Conservation (phyloP, 306 rosid genomes). For the Gleditsia sinensis region DNA sequence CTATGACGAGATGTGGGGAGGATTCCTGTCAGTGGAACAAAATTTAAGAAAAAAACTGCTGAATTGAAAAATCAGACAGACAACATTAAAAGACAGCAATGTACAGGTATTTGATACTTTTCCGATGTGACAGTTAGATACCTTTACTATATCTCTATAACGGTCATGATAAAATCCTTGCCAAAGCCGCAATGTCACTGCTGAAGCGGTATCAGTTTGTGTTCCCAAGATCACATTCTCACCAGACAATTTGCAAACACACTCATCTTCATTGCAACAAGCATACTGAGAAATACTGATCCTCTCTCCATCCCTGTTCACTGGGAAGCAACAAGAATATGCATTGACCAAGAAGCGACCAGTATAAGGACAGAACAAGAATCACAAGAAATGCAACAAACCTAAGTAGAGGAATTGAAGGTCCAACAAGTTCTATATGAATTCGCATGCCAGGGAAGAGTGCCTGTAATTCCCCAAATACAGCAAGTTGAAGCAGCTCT, state of each 20-base stretch:
- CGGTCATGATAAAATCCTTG: conserved; percentile 85
- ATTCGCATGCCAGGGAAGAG: conserved; percentile 71
- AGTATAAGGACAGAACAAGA: conserved; percentile 11
- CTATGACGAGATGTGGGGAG: conserved; percentile 70
- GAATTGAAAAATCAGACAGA: conserved; percentile 23
- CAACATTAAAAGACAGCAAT: conserved; percentile 10
- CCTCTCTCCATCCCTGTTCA: conserved; percentile 74
- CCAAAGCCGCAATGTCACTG: conserved; percentile 67
- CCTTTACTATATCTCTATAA: conserved; percentile 65
- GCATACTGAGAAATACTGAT: conserved; percentile 56
- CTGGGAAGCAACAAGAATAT: conserved; percentile 38
- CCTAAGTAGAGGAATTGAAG: conserved; percentile 77
- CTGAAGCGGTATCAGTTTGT: conserved; percentile 34
- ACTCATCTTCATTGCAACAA: conserved; percentile 54
- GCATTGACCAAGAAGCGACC: conserved; percentile 23
- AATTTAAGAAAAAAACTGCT: too few relatives aligned
- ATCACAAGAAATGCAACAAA: conserved; percentile 38
- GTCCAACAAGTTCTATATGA: conserved; percentile 82
- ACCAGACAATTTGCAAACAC: conserved; percentile 63
- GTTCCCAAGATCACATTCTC: conserved; percentile 34
- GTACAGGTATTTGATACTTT: conserved; percentile 21
- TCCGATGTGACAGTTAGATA: conserved; percentile 12
- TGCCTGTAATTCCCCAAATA: conserved; percentile 74
- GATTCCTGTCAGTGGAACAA: conserved; percentile 48
- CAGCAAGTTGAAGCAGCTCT: conserved; percentile 80